A percentile compares a stretch with the other conserved stretches of the same genome.
Evolutionary conservation across 2,329 filamentous ascomycete species (phyloP).

Genomic region (Bipolaris zeicola): DNA sequence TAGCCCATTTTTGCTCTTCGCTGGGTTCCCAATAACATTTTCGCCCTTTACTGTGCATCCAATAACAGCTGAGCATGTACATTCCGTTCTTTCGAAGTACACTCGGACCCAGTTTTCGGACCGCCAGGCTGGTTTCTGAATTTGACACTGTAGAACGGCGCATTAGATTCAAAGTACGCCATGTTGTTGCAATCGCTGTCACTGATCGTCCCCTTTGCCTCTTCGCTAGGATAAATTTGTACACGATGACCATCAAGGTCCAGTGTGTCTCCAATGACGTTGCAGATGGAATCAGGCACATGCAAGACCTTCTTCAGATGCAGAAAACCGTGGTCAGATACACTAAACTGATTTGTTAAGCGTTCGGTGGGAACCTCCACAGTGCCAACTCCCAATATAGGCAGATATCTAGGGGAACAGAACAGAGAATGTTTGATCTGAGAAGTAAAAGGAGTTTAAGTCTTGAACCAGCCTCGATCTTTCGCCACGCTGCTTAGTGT

Average conservation of each 20-base stretch:
- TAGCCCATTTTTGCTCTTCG: neutral
- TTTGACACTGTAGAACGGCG: conserved; percentile 7
- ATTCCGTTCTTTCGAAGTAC: neutral
- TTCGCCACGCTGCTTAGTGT: conserved; percentile 13
- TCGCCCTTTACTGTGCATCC: neutral
- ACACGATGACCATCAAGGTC: no score
- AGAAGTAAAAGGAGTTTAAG: conserved; percentile 25
- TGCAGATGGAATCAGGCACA: conserved; percentile 18
- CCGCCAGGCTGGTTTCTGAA: conserved; percentile 11
- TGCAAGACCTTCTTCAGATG: conserved; percentile 23
- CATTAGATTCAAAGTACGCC: conserved; percentile 18
- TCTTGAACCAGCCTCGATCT: conserved; percentile 27
- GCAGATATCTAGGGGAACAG: neutral
- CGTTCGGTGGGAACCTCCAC: conserved; percentile 19
- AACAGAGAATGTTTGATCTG: neutral
- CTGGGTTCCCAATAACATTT: neutral
- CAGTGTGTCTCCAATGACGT: conserved; percentile 12
- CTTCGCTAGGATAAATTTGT: no score
- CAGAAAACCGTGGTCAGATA: conserved; percentile 5
- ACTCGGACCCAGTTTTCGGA: neutral
- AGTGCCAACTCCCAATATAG: conserved; percentile 19
- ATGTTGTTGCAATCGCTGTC: conserved; percentile 7
- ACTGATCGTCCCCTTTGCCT: neutral
- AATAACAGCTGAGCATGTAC: neutral
- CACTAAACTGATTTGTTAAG: neutral